Percentiles rank a stretch among this genome's conserved stretches.
These are phyloP conservation scores for Backusella macrospora DNA, from an alignment of 192 early-diverging fungal genomes.

Conservation along the genomic window DNA sequence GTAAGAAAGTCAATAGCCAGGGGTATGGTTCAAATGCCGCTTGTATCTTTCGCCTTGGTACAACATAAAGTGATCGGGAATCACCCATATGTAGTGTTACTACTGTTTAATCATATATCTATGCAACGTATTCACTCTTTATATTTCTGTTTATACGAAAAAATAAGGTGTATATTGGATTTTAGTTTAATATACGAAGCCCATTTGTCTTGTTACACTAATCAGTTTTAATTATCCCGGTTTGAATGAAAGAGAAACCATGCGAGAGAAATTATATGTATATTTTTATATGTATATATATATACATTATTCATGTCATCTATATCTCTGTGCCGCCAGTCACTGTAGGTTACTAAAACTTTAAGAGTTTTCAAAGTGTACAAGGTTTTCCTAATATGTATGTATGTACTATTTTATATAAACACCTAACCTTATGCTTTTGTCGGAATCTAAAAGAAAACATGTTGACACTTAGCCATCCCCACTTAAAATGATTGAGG, in stretches of 20 bases:
- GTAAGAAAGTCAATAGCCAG: not conserved
- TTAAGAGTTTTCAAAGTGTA: conserved; percentile 6
- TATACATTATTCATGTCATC: not conserved
- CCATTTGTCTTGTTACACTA: not conserved
- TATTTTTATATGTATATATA: not conserved
- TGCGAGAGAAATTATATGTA: not conserved
- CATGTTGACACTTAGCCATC: not conserved
- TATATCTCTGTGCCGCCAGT: not conserved
- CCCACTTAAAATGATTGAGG: not conserved
- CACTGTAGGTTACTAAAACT: not conserved
- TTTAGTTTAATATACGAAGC: not conserved
- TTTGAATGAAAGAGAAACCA: not conserved
- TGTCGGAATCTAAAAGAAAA: not conserved
- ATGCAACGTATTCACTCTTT: not conserved
- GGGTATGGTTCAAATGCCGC: conserved; percentile 1
- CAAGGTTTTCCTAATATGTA: not conserved
- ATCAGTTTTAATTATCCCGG: not conserved
- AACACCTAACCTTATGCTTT: not conserved
- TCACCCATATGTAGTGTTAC: not conserved
- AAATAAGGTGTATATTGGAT: not conserved
- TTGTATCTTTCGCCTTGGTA: not conserved
- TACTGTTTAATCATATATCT: not conserved
- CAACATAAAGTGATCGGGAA: not conserved
- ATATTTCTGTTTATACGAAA: not conserved
- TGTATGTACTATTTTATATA: not conserved